Base-by-base conservation (phyloP, 106 monocot genomes). In the Dendrobium nobile region DNA sequence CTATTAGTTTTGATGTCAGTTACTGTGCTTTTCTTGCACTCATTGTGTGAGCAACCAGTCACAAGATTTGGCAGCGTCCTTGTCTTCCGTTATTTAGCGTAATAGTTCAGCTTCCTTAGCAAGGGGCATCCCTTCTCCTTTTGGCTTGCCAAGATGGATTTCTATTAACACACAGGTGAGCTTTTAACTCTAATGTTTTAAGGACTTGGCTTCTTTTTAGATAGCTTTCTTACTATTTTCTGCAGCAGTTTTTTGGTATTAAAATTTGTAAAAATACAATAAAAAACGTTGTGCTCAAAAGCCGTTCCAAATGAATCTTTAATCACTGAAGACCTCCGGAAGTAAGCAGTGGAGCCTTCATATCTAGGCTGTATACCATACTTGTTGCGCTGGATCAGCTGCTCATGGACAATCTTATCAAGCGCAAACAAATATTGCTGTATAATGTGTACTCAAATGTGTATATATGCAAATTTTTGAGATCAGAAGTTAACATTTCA, bases 61-160 rank as follows among this genome's bases (percentile, higher is more conserved):
- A 85, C 88, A 59, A 95, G 89, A 78, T 82, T 74, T 88, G 87
- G 59, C 88, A 88, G 13, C 91, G 88, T 76, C 73, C 83, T 43
- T 89, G 87, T 78, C 86, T 92, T 67, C 94, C 92, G 68, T 79
- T 95, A 26, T 92, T 90, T 81, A 91, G 92, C 85, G 87, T 80
- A 89, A 84, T 64, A 87, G 67, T 78, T 82, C 85, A 81, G 73
- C 86, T 26, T 81, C 84, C 65, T 89, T 86, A 56, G 77, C 86
- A 77, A 82, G 77, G 28, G 80, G 70, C 75, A 81, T 85, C 9
- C 41, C 88, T 19, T 85, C 86, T 27, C 87, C 91, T 77, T 90
- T 92, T 79, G 86, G 81, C 47, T 88, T 94, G 75, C 91, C 85
- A 37, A 56, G 86, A 16, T 89, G 94, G 94, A 95, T 91, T 81